These are phyloP conservation scores for Phanerochaete carnosa DNA, from an alignment of 768 basidiomycete genomes.

Conservation along the genomic window DNA sequence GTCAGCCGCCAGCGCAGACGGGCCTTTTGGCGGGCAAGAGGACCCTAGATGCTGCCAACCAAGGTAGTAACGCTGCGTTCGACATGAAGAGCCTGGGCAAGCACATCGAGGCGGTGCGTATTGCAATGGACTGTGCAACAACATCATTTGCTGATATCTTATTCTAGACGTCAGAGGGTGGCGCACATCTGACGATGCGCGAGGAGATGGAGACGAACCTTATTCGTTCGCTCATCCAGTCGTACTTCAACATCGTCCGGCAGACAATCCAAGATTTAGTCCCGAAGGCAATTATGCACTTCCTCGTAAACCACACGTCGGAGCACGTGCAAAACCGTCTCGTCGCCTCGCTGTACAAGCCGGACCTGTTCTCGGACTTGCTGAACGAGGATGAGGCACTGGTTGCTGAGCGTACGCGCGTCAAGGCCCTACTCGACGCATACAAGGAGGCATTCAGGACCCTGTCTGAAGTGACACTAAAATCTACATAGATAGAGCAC, in stretches of 20 bases:
- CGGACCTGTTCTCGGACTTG: constrained; percentile 85
- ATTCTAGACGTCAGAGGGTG: constrained; percentile 52
- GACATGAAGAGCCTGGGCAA: constrained; percentile 99
- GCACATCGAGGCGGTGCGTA: constrained; percentile 92
- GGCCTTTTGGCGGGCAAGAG: constrained; percentile 69
- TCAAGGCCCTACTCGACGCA: constrained; percentile 92
- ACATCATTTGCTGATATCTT: background rate
- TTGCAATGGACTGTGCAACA: background rate
- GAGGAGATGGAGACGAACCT: constrained; percentile 97
- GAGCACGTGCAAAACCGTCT: constrained; percentile 96
- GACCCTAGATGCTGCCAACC: constrained; percentile 50
- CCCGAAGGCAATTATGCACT: constrained; percentile 98
- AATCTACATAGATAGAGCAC: constrained; percentile 39
- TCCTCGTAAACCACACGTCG: constrained; percentile 94
- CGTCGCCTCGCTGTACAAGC: constrained; percentile 93
- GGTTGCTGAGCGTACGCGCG: constrained; percentile 88
- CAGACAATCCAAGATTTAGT: constrained; percentile 97
- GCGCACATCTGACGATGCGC: constrained; percentile 61
- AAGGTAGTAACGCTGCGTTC: constrained; percentile 70
- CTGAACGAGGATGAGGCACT: constrained; percentile 94
- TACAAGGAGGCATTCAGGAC: constrained; percentile 94
- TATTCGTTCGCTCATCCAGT: constrained; percentile 91
- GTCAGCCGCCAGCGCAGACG: constrained; percentile 35
- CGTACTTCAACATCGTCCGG: constrained; percentile 94
- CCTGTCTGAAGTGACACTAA: constrained; percentile 77